A percentile compares a stretch with the other conserved stretches of the same genome.
These are phyloP conservation scores for Fusarium sp. DNA, from an alignment of 2,329 filamentous ascomycete species.

Conservation along the genomic window DNA sequence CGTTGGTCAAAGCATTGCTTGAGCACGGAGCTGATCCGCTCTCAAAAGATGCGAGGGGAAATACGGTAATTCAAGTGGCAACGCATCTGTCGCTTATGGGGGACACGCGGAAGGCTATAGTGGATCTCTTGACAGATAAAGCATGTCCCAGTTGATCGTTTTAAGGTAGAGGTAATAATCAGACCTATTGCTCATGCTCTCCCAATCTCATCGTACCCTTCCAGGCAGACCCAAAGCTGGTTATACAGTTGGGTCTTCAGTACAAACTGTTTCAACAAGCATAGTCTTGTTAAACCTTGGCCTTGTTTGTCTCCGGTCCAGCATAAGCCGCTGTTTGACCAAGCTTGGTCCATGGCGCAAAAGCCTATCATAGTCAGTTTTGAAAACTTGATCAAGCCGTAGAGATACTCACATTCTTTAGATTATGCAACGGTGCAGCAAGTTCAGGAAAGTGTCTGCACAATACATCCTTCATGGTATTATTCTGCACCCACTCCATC, in stretches of 20 bases:
- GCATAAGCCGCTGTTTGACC: conserved; percentile 16
- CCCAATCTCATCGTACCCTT: neutral
- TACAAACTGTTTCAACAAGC: accelerated
- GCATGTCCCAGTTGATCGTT: too few species aligned
- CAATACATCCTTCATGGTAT: conserved; percentile 30
- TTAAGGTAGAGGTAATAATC: neutral
- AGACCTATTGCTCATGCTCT: neutral
- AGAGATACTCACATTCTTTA: conserved; percentile 4
- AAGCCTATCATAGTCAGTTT: conserved; percentile 16
- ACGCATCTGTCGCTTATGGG: too few species aligned
- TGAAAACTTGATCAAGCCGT: accelerated
- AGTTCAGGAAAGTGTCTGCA: conserved; percentile 33
- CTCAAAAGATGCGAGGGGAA: too few species aligned
- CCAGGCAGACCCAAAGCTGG: neutral
- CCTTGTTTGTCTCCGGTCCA: conserved; percentile 23
- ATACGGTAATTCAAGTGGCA: too few species aligned
- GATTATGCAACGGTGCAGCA: conserved; percentile 9
- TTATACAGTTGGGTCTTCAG: too few species aligned
- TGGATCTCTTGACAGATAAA: too few species aligned
- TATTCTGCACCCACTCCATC: conserved; percentile 29
- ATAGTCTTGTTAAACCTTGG: neutral
- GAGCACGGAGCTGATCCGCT: neutral
- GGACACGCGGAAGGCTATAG: too few species aligned
- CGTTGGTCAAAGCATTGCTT: neutral
- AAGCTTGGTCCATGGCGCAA: conserved; percentile 30